A percentile compares a stretch with the other conserved stretches of the same genome.
These are phyloP conservation scores for Mediolabrus comicus DNA, from an alignment of 108 stramenopile species.

Conservation along the genomic window DNA sequence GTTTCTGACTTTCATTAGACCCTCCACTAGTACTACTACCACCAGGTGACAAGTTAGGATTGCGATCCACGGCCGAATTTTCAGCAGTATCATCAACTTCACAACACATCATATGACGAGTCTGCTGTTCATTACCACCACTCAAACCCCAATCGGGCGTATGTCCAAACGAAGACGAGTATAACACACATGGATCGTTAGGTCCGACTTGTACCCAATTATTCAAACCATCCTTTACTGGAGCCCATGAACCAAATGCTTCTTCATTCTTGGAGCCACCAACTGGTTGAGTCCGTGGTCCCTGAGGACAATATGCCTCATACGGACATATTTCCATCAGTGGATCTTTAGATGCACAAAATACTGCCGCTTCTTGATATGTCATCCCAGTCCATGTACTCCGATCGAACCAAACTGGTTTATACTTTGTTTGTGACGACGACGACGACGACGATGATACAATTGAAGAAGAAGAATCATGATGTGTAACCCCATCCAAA, in stretches of 20 bases:
- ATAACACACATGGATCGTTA: constrained; percentile 6
- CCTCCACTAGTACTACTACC: background rate
- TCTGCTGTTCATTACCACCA: constrained; percentile 15
- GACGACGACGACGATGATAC: too few relatives aligned
- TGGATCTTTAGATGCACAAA: background rate
- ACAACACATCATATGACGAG: constrained; percentile 29
- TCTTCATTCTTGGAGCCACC: constrained; percentile 4
- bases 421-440: background rate
- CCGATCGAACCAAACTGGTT: constrained; percentile 1
- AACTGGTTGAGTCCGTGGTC: background rate
- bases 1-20: background rate
- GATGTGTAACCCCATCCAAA: background rate
- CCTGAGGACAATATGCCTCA: constrained; percentile 12
- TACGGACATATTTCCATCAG: constrained; percentile 13
- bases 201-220: constrained; percentile 9
- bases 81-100: background rate
- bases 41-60: background rate
- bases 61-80: background rate
- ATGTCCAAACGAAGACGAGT: background rate
- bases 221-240: constrained; percentile 1
- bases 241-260: constrained; percentile 7
- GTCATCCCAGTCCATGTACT: background rate
- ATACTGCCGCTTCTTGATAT: background rate
- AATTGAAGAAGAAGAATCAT: background rate
- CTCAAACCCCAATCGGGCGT: constrained; percentile 13